Evolutionary conservation across 2,329 filamentous ascomycete species (phyloP).

Genomic region (Rhexocercosporidium sp.): DNA sequence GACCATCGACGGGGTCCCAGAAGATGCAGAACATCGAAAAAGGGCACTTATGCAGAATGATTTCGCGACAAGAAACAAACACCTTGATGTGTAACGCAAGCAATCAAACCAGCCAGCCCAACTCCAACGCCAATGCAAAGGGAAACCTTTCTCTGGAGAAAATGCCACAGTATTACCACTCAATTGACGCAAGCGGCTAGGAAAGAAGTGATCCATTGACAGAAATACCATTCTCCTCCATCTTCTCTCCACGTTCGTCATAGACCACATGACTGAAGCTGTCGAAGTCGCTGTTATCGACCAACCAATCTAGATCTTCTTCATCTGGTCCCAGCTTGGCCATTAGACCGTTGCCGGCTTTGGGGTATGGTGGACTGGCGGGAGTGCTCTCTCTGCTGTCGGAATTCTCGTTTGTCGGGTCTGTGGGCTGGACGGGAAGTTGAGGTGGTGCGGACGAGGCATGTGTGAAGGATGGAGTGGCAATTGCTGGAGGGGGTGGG

Average conservation of each 20-base stretch:
- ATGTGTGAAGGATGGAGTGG: conserved; percentile 25
- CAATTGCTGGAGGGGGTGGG: conserved; percentile 62
- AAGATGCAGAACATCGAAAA: neutral
- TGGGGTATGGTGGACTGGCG: conserved; percentile 66
- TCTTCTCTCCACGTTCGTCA: conserved; percentile 34
- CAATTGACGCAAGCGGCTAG: neutral
- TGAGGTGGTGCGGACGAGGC: conserved; percentile 35
- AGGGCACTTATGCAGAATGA: neutral
- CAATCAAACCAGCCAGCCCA: neutral
- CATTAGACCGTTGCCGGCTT: conserved; percentile 64
- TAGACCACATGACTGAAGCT: conserved; percentile 43
- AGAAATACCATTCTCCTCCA: conserved; percentile 34
- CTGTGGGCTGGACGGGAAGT: conserved; percentile 31
- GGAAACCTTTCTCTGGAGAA: neutral
- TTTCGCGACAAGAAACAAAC: neutral
- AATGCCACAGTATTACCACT: neutral
- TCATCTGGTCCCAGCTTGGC: conserved; percentile 57
- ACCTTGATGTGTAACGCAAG: neutral
- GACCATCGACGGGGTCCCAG: neutral
- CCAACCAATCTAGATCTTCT: conserved; percentile 65
- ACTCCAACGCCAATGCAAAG: conserved; percentile 8
- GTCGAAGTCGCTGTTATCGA: conserved; percentile 55
- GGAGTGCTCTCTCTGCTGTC: conserved; percentile 54
- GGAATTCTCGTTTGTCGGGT: conserved; percentile 25
- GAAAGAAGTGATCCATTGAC: conserved; percentile 21